A percentile compares a stretch with the other conserved stretches of the same genome.
Evolutionary conservation across 177 flowering plant species (phyloP).

Genomic region (Vitis hybrid): DNA sequence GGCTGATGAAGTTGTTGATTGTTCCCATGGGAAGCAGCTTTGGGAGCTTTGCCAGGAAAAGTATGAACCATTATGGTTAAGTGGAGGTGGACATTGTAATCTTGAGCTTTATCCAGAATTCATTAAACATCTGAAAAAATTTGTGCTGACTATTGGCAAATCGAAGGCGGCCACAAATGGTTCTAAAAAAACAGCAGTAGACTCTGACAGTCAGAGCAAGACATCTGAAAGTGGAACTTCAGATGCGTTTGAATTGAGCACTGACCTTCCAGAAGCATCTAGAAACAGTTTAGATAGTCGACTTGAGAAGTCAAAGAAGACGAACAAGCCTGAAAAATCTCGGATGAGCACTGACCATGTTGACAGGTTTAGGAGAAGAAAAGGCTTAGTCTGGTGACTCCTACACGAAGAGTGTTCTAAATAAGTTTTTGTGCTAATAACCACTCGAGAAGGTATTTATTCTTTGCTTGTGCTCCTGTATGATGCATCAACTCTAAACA

Average conservation of each 20-base stretch:
- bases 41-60: constrained; percentile 79
- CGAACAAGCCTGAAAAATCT: constrained; percentile 72
- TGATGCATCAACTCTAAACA: neutral
- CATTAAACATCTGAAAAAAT: constrained; percentile 78
- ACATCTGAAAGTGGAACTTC: constrained; percentile 41
- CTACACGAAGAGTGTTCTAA: constrained; percentile 4
- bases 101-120: constrained; percentile 87
- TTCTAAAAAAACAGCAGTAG: constrained; percentile 31
- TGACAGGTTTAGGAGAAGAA: constrained; percentile 67
- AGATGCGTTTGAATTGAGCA: constrained; percentile 39
- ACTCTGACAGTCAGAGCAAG: constrained; percentile 42
- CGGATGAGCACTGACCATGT: constrained; percentile 81
- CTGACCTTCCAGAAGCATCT: constrained; percentile 58
- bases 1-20: constrained; percentile 87
- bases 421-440: constrained; percentile 10
- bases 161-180: constrained; percentile 41
- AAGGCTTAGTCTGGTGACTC: constrained; percentile 65
- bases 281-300: constrained; percentile 87
- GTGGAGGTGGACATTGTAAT: constrained; percentile 93
- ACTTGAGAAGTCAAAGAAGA: constrained; percentile 74
- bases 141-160: constrained; percentile 58
- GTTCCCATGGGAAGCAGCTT: constrained; percentile 87
- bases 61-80: constrained; percentile 86
- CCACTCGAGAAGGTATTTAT: neutral
- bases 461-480: neutral